These are phyloP conservation scores for Acarospora socialis DNA, from an alignment of 2,329 filamentous ascomycete species.

Conservation along the genomic window DNA sequence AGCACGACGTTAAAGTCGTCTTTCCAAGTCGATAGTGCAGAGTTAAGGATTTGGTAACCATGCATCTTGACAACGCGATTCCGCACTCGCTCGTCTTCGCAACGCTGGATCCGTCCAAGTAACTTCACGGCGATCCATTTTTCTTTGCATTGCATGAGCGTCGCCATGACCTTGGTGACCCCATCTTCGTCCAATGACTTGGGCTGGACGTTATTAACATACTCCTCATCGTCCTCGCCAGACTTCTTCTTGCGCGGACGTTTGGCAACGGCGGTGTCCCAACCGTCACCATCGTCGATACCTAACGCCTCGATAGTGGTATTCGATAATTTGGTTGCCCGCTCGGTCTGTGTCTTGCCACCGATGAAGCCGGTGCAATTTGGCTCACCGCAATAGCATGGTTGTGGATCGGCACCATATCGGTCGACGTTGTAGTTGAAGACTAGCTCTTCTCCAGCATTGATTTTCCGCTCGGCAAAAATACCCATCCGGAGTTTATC, in stretches of 20 bases:
- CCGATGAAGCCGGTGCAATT: constrained; percentile 96
- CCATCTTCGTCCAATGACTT: constrained; percentile 67
- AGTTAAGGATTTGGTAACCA: constrained; percentile 89
- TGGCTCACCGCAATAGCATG: constrained; percentile 86
- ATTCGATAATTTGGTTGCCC: constrained; percentile 78
- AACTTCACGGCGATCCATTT: constrained; percentile 98
- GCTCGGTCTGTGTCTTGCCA: constrained; percentile 93
- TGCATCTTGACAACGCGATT: constrained; percentile 91
- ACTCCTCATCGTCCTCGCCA: constrained; percentile 86
- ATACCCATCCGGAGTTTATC: constrained; percentile 98
- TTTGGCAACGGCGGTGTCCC: constrained; percentile 82
- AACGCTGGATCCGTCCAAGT: constrained; percentile 72
- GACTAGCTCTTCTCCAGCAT: constrained; percentile 82
- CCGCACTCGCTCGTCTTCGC: constrained; percentile 72
- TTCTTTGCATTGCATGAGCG: constrained; percentile 94
- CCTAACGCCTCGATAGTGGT: constrained; percentile 88
- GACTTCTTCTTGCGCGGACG: constrained; percentile 85
- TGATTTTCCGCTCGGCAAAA: constrained; percentile 74
- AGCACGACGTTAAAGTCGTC: constrained; percentile 83
- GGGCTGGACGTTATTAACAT: constrained; percentile 76
- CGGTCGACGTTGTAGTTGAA: constrained; percentile 99
- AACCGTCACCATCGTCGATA: constrained; percentile 81
- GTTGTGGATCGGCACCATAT: constrained; percentile 91
- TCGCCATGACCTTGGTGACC: constrained; percentile 89
- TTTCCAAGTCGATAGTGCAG: constrained; percentile 67